Conservation (phyloP, 2,329 filamentous ascomycete genomes). For the Colletotrichum sp. region DNA sequence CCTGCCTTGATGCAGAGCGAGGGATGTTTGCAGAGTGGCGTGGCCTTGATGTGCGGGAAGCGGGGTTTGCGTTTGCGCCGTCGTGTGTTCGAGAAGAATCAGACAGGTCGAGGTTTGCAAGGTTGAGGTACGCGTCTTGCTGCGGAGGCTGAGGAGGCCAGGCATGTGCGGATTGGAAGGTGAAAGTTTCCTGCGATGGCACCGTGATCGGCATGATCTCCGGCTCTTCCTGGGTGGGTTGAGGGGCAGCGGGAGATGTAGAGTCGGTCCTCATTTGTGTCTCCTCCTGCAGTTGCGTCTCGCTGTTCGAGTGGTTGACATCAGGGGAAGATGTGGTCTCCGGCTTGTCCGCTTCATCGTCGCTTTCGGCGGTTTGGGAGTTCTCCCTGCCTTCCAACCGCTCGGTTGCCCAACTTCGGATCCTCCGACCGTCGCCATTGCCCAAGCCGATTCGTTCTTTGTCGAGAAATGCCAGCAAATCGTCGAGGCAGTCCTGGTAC, state of each 20-base stretch:
- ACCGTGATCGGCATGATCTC: conserved; percentile 45
- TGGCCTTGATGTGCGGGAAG: conserved; percentile 13
- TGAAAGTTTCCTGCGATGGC: conserved; percentile 67
- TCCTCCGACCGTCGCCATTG: conserved; percentile 76
- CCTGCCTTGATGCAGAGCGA: conserved; percentile 18
- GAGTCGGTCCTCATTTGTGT: conserved; percentile 38
- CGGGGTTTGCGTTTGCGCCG: conserved; percentile 26
- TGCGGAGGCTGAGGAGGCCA: conserved; percentile 49
- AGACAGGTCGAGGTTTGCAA: conserved; percentile 65
- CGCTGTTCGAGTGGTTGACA: conserved; percentile 49
- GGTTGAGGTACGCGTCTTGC: conserved; percentile 61
- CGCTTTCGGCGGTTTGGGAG: conserved; percentile 64
- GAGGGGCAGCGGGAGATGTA: conserved; percentile 28
- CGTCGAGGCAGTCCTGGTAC: conserved; percentile 93
- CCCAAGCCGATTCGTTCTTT: conserved; percentile 78
- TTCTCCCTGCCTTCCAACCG: conserved; percentile 68
- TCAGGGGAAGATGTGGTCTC: conserved; percentile 66
- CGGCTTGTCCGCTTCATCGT: conserved; percentile 71
- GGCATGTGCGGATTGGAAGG: conserved; percentile 69
- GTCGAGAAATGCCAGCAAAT: conserved; percentile 85
- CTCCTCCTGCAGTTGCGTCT: conserved; percentile 25
- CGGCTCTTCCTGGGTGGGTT: conserved; percentile 20
- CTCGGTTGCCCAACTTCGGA: conserved; percentile 72
- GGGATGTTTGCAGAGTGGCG: conserved; percentile 15
- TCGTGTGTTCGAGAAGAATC: conserved; percentile 52